Conservation (phyloP, 1,284 basidiomycete genomes). For the Athelia sp. region DNA sequence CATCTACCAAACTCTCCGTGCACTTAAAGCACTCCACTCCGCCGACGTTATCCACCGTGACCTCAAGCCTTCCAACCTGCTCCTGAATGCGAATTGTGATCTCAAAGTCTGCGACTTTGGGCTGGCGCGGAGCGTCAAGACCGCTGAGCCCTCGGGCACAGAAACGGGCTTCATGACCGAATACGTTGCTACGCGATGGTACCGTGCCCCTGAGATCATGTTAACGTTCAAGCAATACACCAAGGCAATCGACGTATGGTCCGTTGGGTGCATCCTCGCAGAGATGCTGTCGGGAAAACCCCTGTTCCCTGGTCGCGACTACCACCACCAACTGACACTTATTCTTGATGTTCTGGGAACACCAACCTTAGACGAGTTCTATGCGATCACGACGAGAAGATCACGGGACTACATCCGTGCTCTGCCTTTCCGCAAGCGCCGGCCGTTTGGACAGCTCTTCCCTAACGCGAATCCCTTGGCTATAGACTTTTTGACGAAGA, state of each 20-base stretch:
- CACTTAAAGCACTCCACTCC: slow-evolving; percentile 90
- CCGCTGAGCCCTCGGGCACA: slow-evolving; percentile 78
- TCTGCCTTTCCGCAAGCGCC: slow-evolving; percentile 82
- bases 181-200: slow-evolving; percentile 94
- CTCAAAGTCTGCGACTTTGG: slow-evolving; percentile 95
- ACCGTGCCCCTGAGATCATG: slow-evolving; percentile 95
- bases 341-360: slow-evolving; percentile 94
- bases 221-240: slow-evolving; percentile 96
- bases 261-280: slow-evolving; percentile 93
- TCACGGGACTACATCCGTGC: slow-evolving; percentile 89
- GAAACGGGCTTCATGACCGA: slow-evolving; percentile 92
- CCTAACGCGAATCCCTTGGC: slow-evolving; percentile 85
- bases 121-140: slow-evolving; percentile 82
- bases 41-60: slow-evolving; percentile 95
- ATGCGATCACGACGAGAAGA: slow-evolving; percentile 80
- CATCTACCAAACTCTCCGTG: slow-evolving; percentile 86
- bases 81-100: slow-evolving; percentile 96
- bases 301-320: slow-evolving; percentile 94
- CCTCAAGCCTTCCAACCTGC: slow-evolving; percentile 91
- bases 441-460: slow-evolving; percentile 75
- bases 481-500: slow-evolving; percentile 89
- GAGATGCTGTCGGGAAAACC: slow-evolving; percentile 96
- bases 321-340: slow-evolving; percentile 90
- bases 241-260: slow-evolving; percentile 93
- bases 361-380: slow-evolving; percentile 87